These are phyloP conservation scores for Botryotinia calthae DNA, from an alignment of 2,329 filamentous ascomycete species.

Conservation along the genomic window DNA sequence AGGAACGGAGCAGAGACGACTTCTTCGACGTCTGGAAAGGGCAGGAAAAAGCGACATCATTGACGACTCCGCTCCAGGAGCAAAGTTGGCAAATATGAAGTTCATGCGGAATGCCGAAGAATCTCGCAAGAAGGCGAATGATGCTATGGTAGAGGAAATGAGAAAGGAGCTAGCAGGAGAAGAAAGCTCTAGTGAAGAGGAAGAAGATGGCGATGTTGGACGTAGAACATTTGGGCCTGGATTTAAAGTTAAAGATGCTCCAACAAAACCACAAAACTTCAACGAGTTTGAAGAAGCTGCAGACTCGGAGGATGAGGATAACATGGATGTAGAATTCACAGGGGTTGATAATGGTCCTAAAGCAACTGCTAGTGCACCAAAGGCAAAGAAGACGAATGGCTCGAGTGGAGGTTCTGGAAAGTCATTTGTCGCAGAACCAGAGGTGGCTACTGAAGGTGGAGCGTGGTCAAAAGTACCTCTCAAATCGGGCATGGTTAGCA, in stretches of 20 bases:
- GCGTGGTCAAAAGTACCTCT: conserved; percentile 38
- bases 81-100: conserved; percentile 76
- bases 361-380: conserved; percentile 6
- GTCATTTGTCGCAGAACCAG: conserved; percentile 14
- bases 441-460: conserved; percentile 31
- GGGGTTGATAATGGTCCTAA: conserved; percentile 23
- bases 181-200: conserved; percentile 56
- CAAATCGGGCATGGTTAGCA: conserved; percentile 28
- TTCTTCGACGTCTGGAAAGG: conserved; percentile 50
- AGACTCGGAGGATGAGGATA: conserved; percentile 46
- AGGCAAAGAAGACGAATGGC: conserved; percentile 24
- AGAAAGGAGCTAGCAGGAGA: conserved; percentile 65
- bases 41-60: conserved; percentile 46
- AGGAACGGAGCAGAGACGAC: conserved; percentile 47
- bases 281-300: conserved; percentile 62
- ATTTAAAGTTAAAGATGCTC: conserved; percentile 42
- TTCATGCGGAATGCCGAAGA: conserved; percentile 94
- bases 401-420: conserved; percentile 9
- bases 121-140: conserved; percentile 73
- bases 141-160: conserved; percentile 69
- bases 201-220: conserved; percentile 60
- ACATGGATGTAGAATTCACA: conserved; percentile 37
- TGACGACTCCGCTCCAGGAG: conserved; percentile 52
- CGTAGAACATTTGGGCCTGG: conserved; percentile 67
- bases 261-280: conserved; percentile 30